Evolutionary conservation across 2,329 filamentous ascomycete species (phyloP).

Genomic region (Trichoderma pleuroti): DNA sequence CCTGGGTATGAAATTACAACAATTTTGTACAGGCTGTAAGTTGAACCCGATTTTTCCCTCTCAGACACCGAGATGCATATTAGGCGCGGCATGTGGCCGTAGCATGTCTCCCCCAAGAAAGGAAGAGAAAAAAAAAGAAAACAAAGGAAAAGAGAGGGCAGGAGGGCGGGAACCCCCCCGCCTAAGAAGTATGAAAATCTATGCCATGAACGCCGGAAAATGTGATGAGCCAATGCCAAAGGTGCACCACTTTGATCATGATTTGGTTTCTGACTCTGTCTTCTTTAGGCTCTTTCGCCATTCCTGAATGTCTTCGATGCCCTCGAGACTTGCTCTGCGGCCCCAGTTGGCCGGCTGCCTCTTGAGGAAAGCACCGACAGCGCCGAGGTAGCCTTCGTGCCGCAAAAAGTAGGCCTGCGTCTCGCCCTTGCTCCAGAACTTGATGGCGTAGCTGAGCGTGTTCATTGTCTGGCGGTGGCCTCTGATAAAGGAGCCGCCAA

Average conservation of each 20-base stretch:
- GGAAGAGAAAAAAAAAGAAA: background rate
- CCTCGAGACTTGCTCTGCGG: conserved; percentile 72
- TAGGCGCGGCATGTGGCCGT: background rate
- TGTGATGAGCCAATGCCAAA: background rate
- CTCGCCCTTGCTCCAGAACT: conserved; percentile 91
- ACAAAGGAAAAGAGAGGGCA: background rate
- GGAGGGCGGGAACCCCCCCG: background rate
- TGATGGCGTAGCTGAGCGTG: conserved; percentile 92
- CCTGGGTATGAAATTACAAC: background rate
- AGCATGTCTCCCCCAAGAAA: background rate
- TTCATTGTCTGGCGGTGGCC: conserved; percentile 98
- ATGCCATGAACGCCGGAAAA: background rate
- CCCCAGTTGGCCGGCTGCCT: conserved; percentile 90
- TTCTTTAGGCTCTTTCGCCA: conserved; percentile 26
- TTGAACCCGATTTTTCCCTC: background rate
- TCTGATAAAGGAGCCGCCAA: conserved; percentile 93
- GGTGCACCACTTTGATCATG: background rate
- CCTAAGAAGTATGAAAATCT: background rate
- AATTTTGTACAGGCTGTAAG: background rate
- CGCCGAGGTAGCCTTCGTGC: conserved; percentile 92
- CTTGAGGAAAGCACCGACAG: conserved; percentile 91
- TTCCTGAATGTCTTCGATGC: conserved; percentile 33
- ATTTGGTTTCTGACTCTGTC: conserved; percentile 10
- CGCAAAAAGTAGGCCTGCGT: conserved; percentile 95
- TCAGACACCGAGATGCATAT: background rate